Evolutionary conservation across 1,284 basidiomycete species (phyloP), one percentile per base, ranked within the genome.

Genomic region (Cryptococcus neoformans): DNA sequence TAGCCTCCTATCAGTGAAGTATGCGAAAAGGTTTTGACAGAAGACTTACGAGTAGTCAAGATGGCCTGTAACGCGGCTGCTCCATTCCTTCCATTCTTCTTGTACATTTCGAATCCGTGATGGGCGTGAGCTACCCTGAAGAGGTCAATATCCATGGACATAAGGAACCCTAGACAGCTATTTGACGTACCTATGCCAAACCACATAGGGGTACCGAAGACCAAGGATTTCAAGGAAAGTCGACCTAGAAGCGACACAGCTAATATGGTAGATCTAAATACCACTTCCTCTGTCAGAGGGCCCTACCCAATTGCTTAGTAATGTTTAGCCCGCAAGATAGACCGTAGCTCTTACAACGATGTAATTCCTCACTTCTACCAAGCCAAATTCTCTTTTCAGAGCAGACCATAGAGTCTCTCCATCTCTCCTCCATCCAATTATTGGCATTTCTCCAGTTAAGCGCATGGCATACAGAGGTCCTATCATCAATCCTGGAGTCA

Each of bases 271-370:
- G 88, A 86, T 34, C 96, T 82, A 72, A 97, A 99, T 2, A 93
- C 89, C 28, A 97, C 66, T 73, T 99, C 95, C 78, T 99, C 95
- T 0, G 93, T 93, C 38, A 92, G 73, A 0, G 95, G 95, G 0
- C 85, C 93, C 89, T 94, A 62, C 0, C 38, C 36, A n/a, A 41
- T 21, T 49, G 35, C 38, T 51, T 44, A 51, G 54, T 48, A 28
- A 36, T 40, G 46, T 35, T 17, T 16, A 14, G n/a, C 42, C 21
- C 21, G 21, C 42, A 44, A 14, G 7, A 17, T 45, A 46, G 44
- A 16, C 11, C 12, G 36, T 41, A 14, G 6, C 12, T 83, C 88
- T 56, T 66, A 92, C 92, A 36, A 89, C 75, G 40, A 90, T 65
- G 69, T 86, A 92, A 73, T 94, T 97, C 58, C 95, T 80, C 35